A percentile compares a stretch with the other conserved stretches of the same genome.
These are phyloP conservation scores for Metschnikowia baotianmanensis DNA, from an alignment of 805 yeast genomes.

Conservation along the genomic window DNA sequence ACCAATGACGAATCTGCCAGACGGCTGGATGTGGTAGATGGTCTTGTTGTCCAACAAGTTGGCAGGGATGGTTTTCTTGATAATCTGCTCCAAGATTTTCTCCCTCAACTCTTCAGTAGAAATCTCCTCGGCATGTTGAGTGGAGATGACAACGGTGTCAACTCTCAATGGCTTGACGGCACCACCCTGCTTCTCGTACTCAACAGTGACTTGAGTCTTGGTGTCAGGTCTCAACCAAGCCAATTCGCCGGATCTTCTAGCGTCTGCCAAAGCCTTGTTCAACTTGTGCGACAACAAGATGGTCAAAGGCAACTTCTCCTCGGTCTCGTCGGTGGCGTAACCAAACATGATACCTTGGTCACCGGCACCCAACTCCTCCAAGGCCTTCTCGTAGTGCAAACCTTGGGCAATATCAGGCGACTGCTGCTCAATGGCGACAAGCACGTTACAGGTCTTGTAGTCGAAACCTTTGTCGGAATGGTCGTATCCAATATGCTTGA, in stretches of 20 bases:
- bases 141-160: slow-evolving; percentile 95
- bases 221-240: slow-evolving; percentile 99
- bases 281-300: slow-evolving; percentile 91
- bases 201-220: slow-evolving; percentile 98
- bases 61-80: slow-evolving; percentile 90
- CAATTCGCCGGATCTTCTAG: slow-evolving; percentile 93
- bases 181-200: slow-evolving; percentile 91
- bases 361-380: slow-evolving; percentile 99
- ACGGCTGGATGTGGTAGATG: slow-evolving; percentile 97
- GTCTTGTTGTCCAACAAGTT: slow-evolving; percentile 91
- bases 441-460: slow-evolving; percentile 98
- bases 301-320: slow-evolving; percentile 95
- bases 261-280: slow-evolving; percentile 94
- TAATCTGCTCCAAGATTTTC: slow-evolving; percentile 72
- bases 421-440: slow-evolving; percentile 99
- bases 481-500: slow-evolving; percentile 98
- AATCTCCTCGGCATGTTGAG: slow-evolving; percentile 97
- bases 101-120: slow-evolving; percentile 88
- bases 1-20: slow-evolving; percentile 99
- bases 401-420: slow-evolving; percentile 99
- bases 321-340: slow-evolving; percentile 98
- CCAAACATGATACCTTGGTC: slow-evolving; percentile 99
- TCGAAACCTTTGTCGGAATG: slow-evolving; percentile 95
- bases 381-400: slow-evolving; percentile 91
- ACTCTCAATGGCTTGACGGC: slow-evolving; percentile 95